Percentiles rank a stretch among this genome's conserved stretches.
Evolutionary conservation across 495 filamentous ascomycete genomes (phyloP).

Genomic region (Cryomyces minteri): DNA sequence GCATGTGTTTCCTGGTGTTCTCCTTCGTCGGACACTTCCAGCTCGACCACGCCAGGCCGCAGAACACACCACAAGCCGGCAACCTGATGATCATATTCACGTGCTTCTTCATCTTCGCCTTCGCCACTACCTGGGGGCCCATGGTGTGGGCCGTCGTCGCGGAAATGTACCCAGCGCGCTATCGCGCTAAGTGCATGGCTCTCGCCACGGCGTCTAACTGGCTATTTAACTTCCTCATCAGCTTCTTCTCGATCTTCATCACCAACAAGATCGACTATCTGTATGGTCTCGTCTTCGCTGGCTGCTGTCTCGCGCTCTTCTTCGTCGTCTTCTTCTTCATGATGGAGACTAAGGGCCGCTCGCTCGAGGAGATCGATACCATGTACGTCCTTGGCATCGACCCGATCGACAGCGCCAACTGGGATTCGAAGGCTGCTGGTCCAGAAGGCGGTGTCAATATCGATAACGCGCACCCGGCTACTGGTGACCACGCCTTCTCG

Average conservation of each 20-base stretch:
- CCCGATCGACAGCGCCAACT: conserved; percentile 44
- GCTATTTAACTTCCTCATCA: conserved; percentile 43
- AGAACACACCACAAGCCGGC: conserved; percentile 1
- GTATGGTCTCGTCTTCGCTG: conserved; percentile 28
- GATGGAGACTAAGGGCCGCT: background rate
- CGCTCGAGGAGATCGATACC: background rate
- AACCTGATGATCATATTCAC: conserved; percentile 21
- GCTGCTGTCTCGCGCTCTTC: conserved; percentile 27
- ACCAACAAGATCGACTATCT: conserved; percentile 41
- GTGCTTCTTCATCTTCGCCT: conserved; percentile 36
- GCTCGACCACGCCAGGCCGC: conserved; percentile 1
- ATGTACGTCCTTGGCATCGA: conserved; percentile 32
- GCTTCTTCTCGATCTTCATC: conserved; percentile 63
- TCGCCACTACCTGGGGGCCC: conserved; percentile 27
- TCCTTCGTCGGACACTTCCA: conserved; percentile 19
- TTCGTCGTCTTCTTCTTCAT: conserved; percentile 47
- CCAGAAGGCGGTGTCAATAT: too few relatives aligned
- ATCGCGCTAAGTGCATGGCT: conserved; percentile 65
- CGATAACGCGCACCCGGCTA: too few relatives aligned
- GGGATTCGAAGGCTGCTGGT: conserved; percentile 17
- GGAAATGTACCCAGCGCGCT: conserved; percentile 72
- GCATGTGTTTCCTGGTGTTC: background rate
- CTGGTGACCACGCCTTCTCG: too few relatives aligned
- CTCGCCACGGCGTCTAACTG: conserved; percentile 74
- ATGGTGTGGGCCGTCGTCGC: conserved; percentile 69